Conservation (phyloP, 805 yeast species). For the Nakazawaea pomicola region DNA sequence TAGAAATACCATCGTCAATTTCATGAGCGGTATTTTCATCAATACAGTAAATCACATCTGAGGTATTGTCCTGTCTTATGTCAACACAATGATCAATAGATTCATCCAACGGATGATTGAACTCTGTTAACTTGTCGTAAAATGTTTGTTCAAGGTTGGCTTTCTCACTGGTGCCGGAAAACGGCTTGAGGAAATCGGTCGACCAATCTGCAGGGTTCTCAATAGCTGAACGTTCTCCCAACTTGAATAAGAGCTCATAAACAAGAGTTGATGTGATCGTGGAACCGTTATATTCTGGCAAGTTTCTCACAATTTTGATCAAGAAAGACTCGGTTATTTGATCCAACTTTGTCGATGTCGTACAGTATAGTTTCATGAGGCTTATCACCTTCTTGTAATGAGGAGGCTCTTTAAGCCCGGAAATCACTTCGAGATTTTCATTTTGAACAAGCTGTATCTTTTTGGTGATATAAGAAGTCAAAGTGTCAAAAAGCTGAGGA, state of each 20-base stretch:
- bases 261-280: slow-evolving; percentile 52
- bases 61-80: slow-evolving; percentile 35
- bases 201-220: slow-evolving; percentile 53
- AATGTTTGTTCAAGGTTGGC: slow-evolving; percentile 39
- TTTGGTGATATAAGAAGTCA: slow-evolving; percentile 20
- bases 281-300: slow-evolving; percentile 25
- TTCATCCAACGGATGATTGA: background rate
- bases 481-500: slow-evolving; percentile 18
- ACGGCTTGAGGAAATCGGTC: slow-evolving; percentile 39
- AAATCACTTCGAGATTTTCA: background rate
- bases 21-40: slow-evolving; percentile 80
- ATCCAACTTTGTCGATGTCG: slow-evolving; percentile 43
- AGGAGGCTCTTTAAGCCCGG: slow-evolving; percentile 18
- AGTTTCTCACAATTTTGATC: slow-evolving; percentile 30
- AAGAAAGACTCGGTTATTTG: slow-evolving; percentile 45
- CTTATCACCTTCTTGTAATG: slow-evolving; percentile 34
- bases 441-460: slow-evolving; percentile 10
- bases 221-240: slow-evolving; percentile 22
- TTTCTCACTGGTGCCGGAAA: slow-evolving; percentile 34
- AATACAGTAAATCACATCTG: slow-evolving; percentile 68
- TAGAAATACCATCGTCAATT: slow-evolving; percentile 88
- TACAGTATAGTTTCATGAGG: slow-evolving; percentile 49
- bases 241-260: slow-evolving; percentile 39
- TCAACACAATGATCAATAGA: slow-evolving; percentile 1
- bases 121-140: slow-evolving; percentile 25